Evolutionary conservation across 768 basidiomycete species (phyloP), one percentile per base, ranked within the genome.

Genomic region (Tylopilus sp.): DNA sequence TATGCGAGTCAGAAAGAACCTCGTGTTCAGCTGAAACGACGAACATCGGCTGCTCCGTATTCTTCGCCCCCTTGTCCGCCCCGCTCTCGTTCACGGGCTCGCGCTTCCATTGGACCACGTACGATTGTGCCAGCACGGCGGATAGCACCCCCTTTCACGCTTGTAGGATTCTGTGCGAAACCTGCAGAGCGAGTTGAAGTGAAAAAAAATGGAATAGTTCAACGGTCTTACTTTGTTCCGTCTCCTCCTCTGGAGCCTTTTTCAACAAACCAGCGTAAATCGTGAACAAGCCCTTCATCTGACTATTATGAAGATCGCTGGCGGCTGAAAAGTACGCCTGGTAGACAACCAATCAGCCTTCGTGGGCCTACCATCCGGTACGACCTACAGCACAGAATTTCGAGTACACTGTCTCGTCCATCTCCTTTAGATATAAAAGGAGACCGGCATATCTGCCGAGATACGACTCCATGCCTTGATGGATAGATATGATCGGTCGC

Each of bases 341-440:
- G 4, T 28, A n/a, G 36, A 48, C 49, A 3, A 41, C 53, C 19
- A 12, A 38, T 59, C 33, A 60, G 40, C 19, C n/a, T 19, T 31
- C 37, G 3, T 31, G 45, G 36, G 10, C 45, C 34, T 48, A 29
- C 26, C 37, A 28, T 21, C 14, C 10, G 22, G n/a, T 16, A 42
- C 34, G 11, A 78, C 88, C 52, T 63, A 96, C 96, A 34, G 87
- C 92, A 64, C 94, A 98, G 28, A 98, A 72, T 64, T 89, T 92
- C 38, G 85, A 87, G 67, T 98, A 98, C 22, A 89, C 71, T 50
- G 71, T 73, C 67, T 97, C 92, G 55, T 97, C 94, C 90, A 98
- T 96, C 74, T 98, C 96, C 67, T 92, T 95, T 52, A 98, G 72
- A 65, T 96, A 98, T 17, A 98, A 76, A 71, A 98, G 83, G 48